phyloP scores from a whole-genome alignment of 2,329 filamentous ascomycete genomes.

The Colletotrichum sp. region DNA sequence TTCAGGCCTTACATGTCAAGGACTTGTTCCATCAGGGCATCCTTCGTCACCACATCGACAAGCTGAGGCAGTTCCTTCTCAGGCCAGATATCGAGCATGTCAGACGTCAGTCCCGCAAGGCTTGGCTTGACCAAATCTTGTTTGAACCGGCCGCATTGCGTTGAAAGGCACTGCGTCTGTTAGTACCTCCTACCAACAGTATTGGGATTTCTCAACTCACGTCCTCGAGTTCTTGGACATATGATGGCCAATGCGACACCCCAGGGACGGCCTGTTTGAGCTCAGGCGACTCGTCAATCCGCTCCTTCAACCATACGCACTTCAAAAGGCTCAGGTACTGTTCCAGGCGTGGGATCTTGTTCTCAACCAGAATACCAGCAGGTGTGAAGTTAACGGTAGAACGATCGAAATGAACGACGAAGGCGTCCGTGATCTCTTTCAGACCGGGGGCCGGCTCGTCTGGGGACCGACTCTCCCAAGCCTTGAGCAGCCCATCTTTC shows the following conservation, averaged over 20 bases:
- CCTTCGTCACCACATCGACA: constrained; percentile 33
- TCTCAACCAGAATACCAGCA: constrained; percentile 29
- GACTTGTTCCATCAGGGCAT: constrained; percentile 38
- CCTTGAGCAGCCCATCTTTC: constrained; percentile 8
- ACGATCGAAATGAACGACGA: constrained; percentile 32
- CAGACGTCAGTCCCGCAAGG: constrained; percentile 18
- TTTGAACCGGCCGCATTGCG: constrained; percentile 27
- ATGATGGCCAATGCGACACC: constrained; percentile 41
- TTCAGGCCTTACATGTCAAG: constrained; percentile 18
- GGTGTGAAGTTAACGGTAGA: constrained; percentile 26
- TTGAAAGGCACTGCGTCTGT: constrained; percentile 30
- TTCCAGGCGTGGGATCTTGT: constrained; percentile 23
- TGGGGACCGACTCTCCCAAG: neutral
- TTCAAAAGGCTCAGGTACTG: constrained; percentile 38
- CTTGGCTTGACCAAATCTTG: constrained; percentile 30
- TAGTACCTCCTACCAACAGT: neutral
- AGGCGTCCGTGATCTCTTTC: constrained; percentile 34
- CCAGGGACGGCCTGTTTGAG: constrained; percentile 9
- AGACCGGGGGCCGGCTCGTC: constrained; percentile 5
- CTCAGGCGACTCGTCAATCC: constrained; percentile 13
- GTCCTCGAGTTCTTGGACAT: constrained; percentile 34
- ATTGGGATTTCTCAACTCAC: constrained; percentile 23
- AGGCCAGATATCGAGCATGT: constrained; percentile 34
- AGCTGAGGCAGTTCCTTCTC: constrained; percentile 29
- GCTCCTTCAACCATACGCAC: constrained; percentile 34